Base-by-base conservation (phyloP, 192 early-diverging fungal genomes). In the Gaertneriomyces semiglobifer region DNA sequence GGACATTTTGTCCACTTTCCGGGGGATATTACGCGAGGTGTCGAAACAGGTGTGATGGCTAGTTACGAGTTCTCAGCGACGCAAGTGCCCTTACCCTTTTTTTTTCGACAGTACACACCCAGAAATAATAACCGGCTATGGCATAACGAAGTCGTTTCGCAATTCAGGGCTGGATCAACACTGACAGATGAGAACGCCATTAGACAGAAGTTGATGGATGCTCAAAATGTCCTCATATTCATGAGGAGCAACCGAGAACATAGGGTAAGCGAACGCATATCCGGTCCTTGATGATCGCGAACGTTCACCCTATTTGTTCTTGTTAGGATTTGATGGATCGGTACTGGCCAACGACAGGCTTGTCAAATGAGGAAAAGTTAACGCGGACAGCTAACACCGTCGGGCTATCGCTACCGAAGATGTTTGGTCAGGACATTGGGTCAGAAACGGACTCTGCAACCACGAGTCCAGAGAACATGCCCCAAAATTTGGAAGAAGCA, bases 341-440 rank as follows among this genome's bases (percentile, higher is more conserved):
- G 19, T 77, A 77, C 64, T 77, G 75, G 75, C 75, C 75, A 10
- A 62, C 51, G 9, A 48, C 65, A 5, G 58, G 52, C 20, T 43
- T 77, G 19, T 62, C 70, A 12, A 40, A 59, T 45, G 66, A 63
- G 20, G 66, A 77, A 53, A 68, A 66, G 20, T 61, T 77, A 10
- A 60, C 60, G 12, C 40, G 61, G 63, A 77, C 75, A 18, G 75
- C 75, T 5, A 67, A 73, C 47, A 66, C 63, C 9, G 75, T 77
- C 25, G 75, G 75, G 39, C 51, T 77, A n/a, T 44, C 51, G 12
- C 53, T 77, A 33, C 75, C 75, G 18, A 66, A 73, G 51, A 61
- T 60, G 14, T 58, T 71, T 72, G 70, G 63, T 33, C 25, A 33
- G 25, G 25, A 33, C 25, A 33, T 33, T 33, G 25, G 25, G 25